A percentile compares a stretch with the other conserved stretches of the same genome.
phyloP scores from a whole-genome alignment of 768 basidiomycete species.

The Psilocybe sp. region DNA sequence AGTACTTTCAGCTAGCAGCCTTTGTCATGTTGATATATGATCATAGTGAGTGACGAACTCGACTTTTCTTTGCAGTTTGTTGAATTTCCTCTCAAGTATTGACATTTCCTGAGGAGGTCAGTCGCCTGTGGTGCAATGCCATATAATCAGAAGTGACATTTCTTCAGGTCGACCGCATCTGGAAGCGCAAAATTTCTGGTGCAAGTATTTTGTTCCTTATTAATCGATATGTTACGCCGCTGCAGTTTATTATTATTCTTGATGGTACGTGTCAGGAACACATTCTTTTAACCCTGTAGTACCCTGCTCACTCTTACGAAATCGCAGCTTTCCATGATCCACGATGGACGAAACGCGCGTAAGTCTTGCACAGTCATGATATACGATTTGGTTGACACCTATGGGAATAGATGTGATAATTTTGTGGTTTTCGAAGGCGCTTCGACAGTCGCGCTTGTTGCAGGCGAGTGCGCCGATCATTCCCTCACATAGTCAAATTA shows the following conservation, averaged over 20 bases:
- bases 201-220: conserved; percentile 26
- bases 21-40: conserved; percentile 18
- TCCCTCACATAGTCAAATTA: not conserved
- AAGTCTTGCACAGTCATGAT: not conserved
- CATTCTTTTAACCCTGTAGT: not conserved
- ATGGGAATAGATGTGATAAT: conserved; percentile 16
- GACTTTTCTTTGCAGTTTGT: not conserved
- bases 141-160: not conserved
- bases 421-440: conserved; percentile 29
- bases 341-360: conserved; percentile 10
- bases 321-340: conserved; percentile 14
- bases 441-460: conserved; percentile 22
- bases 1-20: conserved; percentile 17
- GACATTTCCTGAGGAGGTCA: conserved; percentile 15
- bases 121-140: not conserved
- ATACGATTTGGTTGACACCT: not conserved
- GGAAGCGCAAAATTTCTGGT: conserved; percentile 22
- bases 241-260: conserved; percentile 21
- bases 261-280: conserved; percentile 7
- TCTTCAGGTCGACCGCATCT: conserved; percentile 24
- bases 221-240: conserved; percentile 26
- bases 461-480: conserved; percentile 17
- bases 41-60: conserved; percentile 10
- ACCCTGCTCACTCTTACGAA: not conserved
- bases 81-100: not conserved